Conservation (phyloP, 2,329 filamentous ascomycete genomes). For the Helotiales sp. region DNA sequence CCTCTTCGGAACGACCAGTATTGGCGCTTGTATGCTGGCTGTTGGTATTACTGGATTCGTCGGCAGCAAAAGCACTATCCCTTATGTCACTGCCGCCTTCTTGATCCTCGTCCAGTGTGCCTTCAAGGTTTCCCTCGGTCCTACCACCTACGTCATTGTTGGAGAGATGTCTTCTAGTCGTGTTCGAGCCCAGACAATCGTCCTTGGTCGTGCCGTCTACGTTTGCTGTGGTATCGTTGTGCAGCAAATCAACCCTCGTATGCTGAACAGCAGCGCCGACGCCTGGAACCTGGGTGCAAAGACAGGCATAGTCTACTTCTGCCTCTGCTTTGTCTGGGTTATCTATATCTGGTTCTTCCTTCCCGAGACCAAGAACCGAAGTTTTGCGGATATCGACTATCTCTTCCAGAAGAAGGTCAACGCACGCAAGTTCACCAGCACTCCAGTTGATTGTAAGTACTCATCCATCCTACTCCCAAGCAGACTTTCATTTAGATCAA, state of each 20-base stretch:
- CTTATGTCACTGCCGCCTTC: background rate
- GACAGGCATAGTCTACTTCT: constrained; percentile 10
- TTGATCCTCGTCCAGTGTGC: constrained; percentile 6
- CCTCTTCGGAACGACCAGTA: background rate
- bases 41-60: constrained; percentile 5
- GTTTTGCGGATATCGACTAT: constrained; percentile 15
- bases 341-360: constrained; percentile 5
- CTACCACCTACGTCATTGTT: constrained; percentile 11
- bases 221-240: constrained; percentile 2
- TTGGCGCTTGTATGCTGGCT: constrained; percentile 6
- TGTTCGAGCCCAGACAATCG: constrained; percentile 11
- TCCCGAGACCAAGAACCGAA: constrained; percentile 11
- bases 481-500: background rate
- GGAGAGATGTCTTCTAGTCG: constrained; percentile 11
- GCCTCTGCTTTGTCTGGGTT: constrained; percentile 6
- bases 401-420: constrained; percentile 14
- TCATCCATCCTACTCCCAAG: background rate
- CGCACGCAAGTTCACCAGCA: constrained; percentile 1
- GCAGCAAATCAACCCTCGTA: constrained; percentile 9
- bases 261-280: background rate
- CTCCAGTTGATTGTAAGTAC: constrained; percentile 12
- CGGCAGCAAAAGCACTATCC: background rate
- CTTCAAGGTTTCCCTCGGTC: constrained; percentile 11
- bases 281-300: constrained; percentile 10
- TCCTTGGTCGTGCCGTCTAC: constrained; percentile 13